A percentile compares a stretch with the other conserved stretches of the same genome.
Evolutionary conservation across 2,329 filamentous ascomycete species (phyloP).

Genomic region (Verticillium tricorpus): DNA sequence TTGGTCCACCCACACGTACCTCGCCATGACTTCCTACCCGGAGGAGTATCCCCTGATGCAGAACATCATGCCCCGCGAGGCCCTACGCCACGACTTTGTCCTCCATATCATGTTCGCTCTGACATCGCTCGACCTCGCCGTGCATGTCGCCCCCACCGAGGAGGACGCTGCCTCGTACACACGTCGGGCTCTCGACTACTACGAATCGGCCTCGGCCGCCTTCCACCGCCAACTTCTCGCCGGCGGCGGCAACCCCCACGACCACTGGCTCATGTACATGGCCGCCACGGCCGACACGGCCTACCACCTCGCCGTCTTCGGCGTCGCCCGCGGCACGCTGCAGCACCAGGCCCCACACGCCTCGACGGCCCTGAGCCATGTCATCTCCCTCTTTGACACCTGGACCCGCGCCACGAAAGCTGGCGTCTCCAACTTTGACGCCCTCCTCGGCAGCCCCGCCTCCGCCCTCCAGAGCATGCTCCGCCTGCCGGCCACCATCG

Average conservation of each 20-base stretch:
- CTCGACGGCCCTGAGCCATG: constrained; percentile 15
- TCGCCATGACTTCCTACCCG: constrained; percentile 30
- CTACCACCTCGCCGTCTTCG: constrained; percentile 23
- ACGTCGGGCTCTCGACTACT: constrained; percentile 27
- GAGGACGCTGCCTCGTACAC: constrained; percentile 18
- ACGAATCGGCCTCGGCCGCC: constrained; percentile 23
- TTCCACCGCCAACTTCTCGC: constrained; percentile 22
- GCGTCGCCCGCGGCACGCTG: constrained; percentile 6
- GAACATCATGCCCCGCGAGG: constrained; percentile 24
- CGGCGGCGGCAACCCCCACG: constrained; percentile 20
- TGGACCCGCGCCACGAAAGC: not conserved
- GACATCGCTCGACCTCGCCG: constrained; percentile 27
- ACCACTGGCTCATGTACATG: constrained; percentile 23
- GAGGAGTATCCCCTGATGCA: constrained; percentile 30
- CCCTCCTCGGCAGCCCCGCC: not conserved
- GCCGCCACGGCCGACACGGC: constrained; percentile 22
- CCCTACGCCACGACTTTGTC: constrained; percentile 32
- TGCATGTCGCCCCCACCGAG: constrained; percentile 3
- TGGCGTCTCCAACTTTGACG: not conserved
- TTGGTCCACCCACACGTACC: constrained; percentile 42
- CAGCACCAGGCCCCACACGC: constrained; percentile 3
- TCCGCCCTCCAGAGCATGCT: not conserved
- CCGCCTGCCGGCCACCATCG: constrained; percentile 4
- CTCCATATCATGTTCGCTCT: constrained; percentile 31
- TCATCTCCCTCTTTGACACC: constrained; percentile 5